phyloP scores from a whole-genome alignment of 108 stramenopile genomes.

The Fistulifera solaris region DNA sequence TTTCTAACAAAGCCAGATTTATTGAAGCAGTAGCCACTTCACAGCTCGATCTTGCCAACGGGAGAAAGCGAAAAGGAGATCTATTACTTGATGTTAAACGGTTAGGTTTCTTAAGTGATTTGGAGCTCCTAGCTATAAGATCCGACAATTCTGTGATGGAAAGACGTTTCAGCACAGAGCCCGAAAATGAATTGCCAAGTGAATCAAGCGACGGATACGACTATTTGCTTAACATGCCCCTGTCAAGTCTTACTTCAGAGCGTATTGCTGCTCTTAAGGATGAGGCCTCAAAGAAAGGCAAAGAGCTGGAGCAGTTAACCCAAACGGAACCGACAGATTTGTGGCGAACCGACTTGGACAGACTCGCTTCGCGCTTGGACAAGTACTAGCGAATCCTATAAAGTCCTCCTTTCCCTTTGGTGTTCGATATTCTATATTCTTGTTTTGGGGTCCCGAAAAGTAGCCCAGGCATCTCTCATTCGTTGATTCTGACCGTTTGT shows the following conservation, averaged over 20 bases:
- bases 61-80: conserved; percentile 58
- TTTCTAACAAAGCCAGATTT: conserved; percentile 75
- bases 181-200: conserved; percentile 1
- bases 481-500: too few species aligned
- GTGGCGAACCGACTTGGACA: conserved; percentile 78
- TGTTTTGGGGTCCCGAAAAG: too few species aligned
- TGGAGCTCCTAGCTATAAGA: conserved; percentile 43
- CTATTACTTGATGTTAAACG: conserved; percentile 48
- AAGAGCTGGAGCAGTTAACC: conserved; percentile 37
- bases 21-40: conserved; percentile 62
- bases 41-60: conserved; percentile 54
- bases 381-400: conserved; percentile 14
- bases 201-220: conserved; percentile 31
- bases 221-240: conserved; percentile 77
- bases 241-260: conserved; percentile 71
- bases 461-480: too few species aligned
- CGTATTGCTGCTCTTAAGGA: conserved; percentile 54
- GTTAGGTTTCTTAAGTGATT: conserved; percentile 40
- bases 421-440: too few species aligned
- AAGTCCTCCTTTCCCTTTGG: conserved; percentile 19
- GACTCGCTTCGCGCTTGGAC: conserved; percentile 43
- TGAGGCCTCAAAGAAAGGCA: conserved; percentile 49
- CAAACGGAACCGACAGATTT: conserved; percentile 49
- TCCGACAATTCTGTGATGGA: conserved; percentile 34
- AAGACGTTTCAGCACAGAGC: conserved; percentile 6